Evolutionary conservation across 129 eudicot genomes (phyloP).

Genomic region (Glebionis coronaria): DNA sequence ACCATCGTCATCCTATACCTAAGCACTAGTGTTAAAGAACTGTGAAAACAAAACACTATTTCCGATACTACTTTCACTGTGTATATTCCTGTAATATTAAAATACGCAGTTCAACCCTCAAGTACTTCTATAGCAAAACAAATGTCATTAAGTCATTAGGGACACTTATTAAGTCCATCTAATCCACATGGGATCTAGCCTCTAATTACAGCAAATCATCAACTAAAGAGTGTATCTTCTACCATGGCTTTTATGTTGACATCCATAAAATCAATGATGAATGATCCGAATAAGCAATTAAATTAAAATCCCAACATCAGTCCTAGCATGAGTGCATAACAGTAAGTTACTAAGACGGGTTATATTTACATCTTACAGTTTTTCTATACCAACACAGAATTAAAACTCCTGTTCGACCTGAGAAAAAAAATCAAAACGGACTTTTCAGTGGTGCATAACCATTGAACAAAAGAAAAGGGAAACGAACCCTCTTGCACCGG

Average conservation of each 20-base stretch:
- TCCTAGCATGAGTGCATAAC: constrained; percentile 5
- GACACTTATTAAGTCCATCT: not conserved
- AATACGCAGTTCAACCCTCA: not conserved
- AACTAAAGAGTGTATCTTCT: not conserved
- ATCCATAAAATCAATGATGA: constrained; percentile 4
- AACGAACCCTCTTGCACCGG: too few relatives aligned
- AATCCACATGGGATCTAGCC: not conserved
- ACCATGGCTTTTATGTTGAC: not conserved
- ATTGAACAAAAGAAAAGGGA: not conserved
- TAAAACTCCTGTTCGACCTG: too few relatives aligned
- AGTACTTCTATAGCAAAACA: too few relatives aligned
- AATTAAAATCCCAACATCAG: not conserved
- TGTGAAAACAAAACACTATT: not conserved
- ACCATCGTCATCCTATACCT: constrained; percentile 16
- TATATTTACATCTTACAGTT: constrained; percentile 7
- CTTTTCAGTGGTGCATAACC: constrained; percentile 6
- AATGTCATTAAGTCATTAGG: not conserved
- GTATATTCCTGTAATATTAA: constrained; percentile 2
- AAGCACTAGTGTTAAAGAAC: not conserved
- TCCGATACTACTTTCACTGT: not conserved
- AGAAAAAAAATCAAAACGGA: not conserved
- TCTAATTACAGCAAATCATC: constrained; percentile 16
- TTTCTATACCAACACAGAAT: too few relatives aligned
- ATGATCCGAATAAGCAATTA: not conserved
- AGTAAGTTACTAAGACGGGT: not conserved